Base-by-base conservation (phyloP, 169 alveolate genomes). In the Babesia bigemina region DNA sequence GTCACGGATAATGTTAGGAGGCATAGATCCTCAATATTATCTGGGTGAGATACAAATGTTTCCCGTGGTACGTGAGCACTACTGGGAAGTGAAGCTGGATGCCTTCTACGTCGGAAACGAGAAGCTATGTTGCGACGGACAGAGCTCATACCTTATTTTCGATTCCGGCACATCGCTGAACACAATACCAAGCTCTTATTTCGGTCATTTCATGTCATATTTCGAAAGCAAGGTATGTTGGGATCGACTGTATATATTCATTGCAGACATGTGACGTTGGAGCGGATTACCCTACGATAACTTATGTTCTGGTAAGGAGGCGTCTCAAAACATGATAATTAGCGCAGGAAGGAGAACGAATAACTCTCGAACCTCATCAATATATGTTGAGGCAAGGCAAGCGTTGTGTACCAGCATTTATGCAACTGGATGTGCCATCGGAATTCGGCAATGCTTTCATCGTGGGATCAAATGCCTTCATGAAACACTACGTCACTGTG, bases 121-220 rank as follows among this genome's bases (percentile, higher is more conserved):
- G 26, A 91, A 91, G 78, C 65, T 92, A 53, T 93, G 97, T 75
- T 91, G 97, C 61, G 91, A 92, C 21, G 50, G 56, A 28, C 89
- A 91, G 28, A 75, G 81, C 36, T 86, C 91, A 16, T 93, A 92
- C 70, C 90, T 91, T 10, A 92, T 93, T 21, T 88, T 93, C 44
- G 97, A 93, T 59, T 88, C 96, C 24, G 97, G 97, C 2, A 93
- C 97, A 0, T 91, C 96, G 36, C 91, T 92, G 55, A 92, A 91
- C 52, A 93, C 96, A 11, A 74, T 92, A 65, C 97, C 97, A 22
- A 79, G 94, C 48, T 12, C 56, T 8, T 73, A 21, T 29, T 39
- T 44, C 50, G 83, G 62, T 39, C 75, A 56, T 21, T 84, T 49
- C 50, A 75, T 49, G 70, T 55, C 70, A 11, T 57, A 58, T n/a